Conservation (phyloP, 2,329 filamentous ascomycete genomes). For the Cercospora sp. region DNA sequence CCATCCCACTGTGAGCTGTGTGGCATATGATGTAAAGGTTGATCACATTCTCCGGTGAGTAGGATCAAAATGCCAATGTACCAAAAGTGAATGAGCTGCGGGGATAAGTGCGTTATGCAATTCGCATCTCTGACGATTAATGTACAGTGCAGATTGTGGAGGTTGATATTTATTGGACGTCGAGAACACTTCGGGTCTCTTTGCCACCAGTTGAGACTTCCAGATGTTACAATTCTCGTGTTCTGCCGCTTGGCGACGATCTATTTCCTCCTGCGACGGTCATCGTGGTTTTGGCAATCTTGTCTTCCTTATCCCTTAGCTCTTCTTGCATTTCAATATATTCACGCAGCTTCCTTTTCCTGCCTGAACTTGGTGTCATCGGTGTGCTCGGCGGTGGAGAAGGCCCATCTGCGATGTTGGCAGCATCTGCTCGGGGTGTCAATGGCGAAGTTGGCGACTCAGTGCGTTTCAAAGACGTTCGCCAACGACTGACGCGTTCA, state of each 20-base stretch:
- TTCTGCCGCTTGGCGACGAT: background rate
- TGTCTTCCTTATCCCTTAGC: background rate
- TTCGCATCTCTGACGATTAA: no score
- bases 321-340: background rate
- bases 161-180: no score
- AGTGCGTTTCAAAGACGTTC: no score
- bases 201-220: background rate
- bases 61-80: background rate
- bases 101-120: no score
- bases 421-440: no score
- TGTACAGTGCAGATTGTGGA: no score
- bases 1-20: background rate
- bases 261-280: background rate
- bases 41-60: background rate
- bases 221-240: background rate
- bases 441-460: no score
- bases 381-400: background rate
- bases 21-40: background rate
- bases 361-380: background rate
- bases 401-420: background rate
- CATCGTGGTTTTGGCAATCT: background rate
- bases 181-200: no score
- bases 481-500: no score
- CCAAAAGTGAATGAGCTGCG: no score
- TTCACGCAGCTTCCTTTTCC: background rate